Evolutionary conservation across 352 stramenopile species (phyloP).

Genomic region (Pythium myriotylum): DNA sequence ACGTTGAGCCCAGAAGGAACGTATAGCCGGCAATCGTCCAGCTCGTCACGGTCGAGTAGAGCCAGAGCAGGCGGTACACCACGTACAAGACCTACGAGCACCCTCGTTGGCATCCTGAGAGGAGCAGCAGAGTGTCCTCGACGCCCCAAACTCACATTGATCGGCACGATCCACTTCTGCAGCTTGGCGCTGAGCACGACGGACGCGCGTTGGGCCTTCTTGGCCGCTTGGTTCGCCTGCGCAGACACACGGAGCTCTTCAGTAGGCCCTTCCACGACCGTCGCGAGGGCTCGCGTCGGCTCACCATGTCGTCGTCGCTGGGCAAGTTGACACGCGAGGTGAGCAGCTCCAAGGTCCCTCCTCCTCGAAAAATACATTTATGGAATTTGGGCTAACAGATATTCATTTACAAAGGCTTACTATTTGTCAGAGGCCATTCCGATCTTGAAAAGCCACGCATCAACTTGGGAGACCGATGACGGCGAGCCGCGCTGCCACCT

Average conservation of each 20-base stretch:
- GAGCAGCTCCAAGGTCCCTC: too few relatives aligned
- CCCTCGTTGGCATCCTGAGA: background rate
- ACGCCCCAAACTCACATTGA: constrained; percentile 49
- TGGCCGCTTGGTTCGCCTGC: constrained; percentile 84
- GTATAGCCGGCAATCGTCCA: constrained; percentile 75
- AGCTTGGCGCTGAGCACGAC: constrained; percentile 70
- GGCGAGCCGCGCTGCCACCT: constrained; percentile 13
- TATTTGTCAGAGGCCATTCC: too few relatives aligned
- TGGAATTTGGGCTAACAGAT: background rate
- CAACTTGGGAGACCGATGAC: constrained; percentile 2
- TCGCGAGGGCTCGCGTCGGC: background rate
- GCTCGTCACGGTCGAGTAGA: constrained; percentile 58
- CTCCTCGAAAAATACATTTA: too few relatives aligned
- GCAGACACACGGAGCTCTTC: background rate
- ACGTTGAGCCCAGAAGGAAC: constrained; percentile 69
- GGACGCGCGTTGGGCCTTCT: constrained; percentile 79
- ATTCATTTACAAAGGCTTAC: constrained; percentile 4
- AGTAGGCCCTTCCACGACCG: background rate
- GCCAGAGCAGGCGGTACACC: constrained; percentile 76
- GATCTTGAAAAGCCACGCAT: constrained; percentile 29
- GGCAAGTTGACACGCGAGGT: too few relatives aligned
- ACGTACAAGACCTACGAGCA: constrained; percentile 65
- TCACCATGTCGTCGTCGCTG: constrained; percentile 5
- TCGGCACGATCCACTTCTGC: constrained; percentile 79
- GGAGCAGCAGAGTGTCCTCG: background rate